phyloP scores from a whole-genome alignment of 768 basidiomycete species.

The Phanerochaete carnosa region DNA sequence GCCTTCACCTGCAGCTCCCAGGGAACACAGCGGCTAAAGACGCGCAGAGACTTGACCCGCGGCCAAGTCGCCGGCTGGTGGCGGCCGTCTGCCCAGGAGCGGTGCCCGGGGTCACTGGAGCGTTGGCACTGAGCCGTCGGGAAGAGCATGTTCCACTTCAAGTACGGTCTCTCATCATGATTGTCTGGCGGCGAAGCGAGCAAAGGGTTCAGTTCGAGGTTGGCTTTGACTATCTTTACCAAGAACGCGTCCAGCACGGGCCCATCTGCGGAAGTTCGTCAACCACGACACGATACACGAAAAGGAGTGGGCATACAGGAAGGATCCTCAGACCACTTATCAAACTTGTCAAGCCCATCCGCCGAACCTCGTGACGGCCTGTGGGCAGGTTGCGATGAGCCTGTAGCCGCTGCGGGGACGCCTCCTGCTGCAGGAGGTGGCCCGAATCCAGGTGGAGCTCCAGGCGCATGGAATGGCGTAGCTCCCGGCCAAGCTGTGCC shows the following conservation, averaged over 20 bases:
- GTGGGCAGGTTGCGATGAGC: slow-evolving; percentile 1
- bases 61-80: slow-evolving; percentile 65
- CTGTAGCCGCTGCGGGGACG: slow-evolving; percentile 2
- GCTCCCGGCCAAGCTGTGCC: slow-evolving; percentile 5
- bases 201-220: slow-evolving; percentile 57
- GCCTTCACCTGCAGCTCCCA: slow-evolving; percentile 54
- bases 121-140: slow-evolving; percentile 56
- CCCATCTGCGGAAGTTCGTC: slow-evolving; percentile 42
- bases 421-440: not conserved
- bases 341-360: slow-evolving; percentile 29
- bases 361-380: slow-evolving; percentile 23
- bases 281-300: not conserved
- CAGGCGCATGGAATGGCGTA: slow-evolving; percentile 1
- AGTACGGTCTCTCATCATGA: slow-evolving; percentile 40
- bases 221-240: slow-evolving; percentile 44
- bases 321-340: slow-evolving; percentile 37
- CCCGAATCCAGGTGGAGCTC: slow-evolving; percentile 1
- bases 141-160: slow-evolving; percentile 78
- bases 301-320: slow-evolving; percentile 41
- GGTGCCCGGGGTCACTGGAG: slow-evolving; percentile 53
- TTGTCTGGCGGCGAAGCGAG: slow-evolving; percentile 42
- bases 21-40: slow-evolving; percentile 53
- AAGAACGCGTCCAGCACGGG: slow-evolving; percentile 68
- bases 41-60: slow-evolving; percentile 46
- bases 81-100: slow-evolving; percentile 68